phyloP scores from a whole-genome alignment of 139 green algal species.

The Coccomyxa sp. region DNA sequence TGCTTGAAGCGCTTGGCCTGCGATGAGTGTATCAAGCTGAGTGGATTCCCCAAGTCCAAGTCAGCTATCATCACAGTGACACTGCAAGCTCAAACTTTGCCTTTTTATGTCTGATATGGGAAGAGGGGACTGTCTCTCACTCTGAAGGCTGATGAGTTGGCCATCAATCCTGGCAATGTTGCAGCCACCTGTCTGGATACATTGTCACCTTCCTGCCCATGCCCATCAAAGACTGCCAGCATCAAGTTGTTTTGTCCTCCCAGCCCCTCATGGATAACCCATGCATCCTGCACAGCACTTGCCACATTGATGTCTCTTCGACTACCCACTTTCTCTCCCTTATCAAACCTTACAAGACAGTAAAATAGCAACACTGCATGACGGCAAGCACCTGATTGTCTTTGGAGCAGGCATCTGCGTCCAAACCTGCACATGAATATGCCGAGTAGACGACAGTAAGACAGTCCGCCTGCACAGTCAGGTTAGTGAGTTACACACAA shows the following conservation, averaged over 20 bases:
- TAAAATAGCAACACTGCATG: not conserved
- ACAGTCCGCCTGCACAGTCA: not conserved
- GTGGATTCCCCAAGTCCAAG: too few relatives aligned
- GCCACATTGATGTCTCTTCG: not conserved
- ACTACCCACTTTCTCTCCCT: not conserved
- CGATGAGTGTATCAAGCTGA: too few relatives aligned
- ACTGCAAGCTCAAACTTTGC: too few relatives aligned
- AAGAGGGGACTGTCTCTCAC: too few relatives aligned
- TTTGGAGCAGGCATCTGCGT: not conserved
- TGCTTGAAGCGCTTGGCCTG: not conserved
- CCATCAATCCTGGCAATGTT: constrained; percentile 10
- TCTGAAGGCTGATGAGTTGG: too few relatives aligned
- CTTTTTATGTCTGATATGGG: too few relatives aligned
- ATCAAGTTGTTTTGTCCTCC: constrained; percentile 13
- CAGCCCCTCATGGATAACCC: constrained; percentile 30
- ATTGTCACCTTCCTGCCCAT: constrained; percentile 36
- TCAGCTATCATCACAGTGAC: too few relatives aligned
- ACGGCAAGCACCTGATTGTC: constrained; percentile 4
- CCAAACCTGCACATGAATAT: not conserved
- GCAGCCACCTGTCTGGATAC: constrained; percentile 18
- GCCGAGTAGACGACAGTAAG: not conserved
- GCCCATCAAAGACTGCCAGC: constrained; percentile 49
- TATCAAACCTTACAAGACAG: not conserved
- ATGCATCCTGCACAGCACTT: constrained; percentile 27
- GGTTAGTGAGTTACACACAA: not conserved